Evolutionary conservation across 2,329 filamentous ascomycete genomes (phyloP).

Genomic region (Colletotrichum paranaense): DNA sequence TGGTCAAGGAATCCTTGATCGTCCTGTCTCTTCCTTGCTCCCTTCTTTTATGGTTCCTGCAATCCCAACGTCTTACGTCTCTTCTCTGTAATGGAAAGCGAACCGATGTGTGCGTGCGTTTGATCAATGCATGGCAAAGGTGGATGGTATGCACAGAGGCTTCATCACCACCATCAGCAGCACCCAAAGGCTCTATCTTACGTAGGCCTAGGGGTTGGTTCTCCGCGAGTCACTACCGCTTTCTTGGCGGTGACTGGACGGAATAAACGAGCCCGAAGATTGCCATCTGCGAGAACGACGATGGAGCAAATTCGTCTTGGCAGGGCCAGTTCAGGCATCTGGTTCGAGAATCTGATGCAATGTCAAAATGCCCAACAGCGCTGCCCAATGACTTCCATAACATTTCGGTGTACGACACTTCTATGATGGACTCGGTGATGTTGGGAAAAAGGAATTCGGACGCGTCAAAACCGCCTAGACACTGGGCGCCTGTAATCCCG

Average conservation of each 20-base stretch:
- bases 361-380: background rate
- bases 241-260: background rate
- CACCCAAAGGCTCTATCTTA: background rate
- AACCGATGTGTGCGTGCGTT: conserved; percentile 18
- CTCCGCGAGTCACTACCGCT: background rate
- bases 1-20: conserved; percentile 27
- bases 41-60: conserved; percentile 16
- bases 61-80: conserved; percentile 32
- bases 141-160: background rate
- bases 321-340: background rate
- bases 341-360: background rate
- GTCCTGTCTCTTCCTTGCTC: conserved; percentile 20
- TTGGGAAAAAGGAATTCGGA: conserved; percentile 6
- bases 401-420: background rate
- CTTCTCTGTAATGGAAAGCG: conserved; percentile 17
- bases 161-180: background rate
- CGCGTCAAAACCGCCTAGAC: conserved; percentile 10
- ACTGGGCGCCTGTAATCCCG: conserved; percentile 22
- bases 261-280: background rate
- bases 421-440: background rate
- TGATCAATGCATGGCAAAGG: conserved; percentile 15
- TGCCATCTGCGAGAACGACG: background rate
- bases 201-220: background rate
- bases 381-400: background rate
- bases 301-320: background rate